Evolutionary conservation across 208 protist species (phyloP), one percentile per base, ranked within the genome.

Genomic region (Leptomonas pyrrhocoris): DNA sequence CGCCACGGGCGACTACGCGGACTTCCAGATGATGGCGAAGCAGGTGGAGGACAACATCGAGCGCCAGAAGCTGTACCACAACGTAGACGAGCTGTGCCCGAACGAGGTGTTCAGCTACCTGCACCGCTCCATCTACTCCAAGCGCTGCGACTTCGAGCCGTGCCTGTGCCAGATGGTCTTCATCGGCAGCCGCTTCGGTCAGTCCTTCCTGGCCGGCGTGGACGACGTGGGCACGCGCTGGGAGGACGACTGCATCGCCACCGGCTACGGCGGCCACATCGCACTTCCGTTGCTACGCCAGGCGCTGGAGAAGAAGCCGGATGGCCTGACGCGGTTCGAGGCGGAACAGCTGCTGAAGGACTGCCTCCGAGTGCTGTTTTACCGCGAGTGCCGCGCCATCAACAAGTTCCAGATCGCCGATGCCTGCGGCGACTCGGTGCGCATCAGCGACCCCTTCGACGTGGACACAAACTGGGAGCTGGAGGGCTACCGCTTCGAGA

Each of bases 91-190:
- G 25, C 66, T 97, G 34, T 80, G 61, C 19, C 89, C 97, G 30
- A 57, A 71, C 18, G 95, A 98, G 72, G 86, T 99, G 30, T 98
- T 96, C 75, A 93, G 79, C 54, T 98, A 95, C 77, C 71, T 99
- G 11, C 89, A 94, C 19, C 94, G 98, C 54, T 70, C 88, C 40
- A 86, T 98, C 43, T 99, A 98, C 81, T 73, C 97, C 65, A 90
- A 97, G 77, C 94, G 98, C 68, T 95, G 84, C 63, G 91, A 99
- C 70, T 94, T 98, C 63, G 85, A 99, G 74, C 98, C 98, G 48
- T 93, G 96, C 19, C 97, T 98, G 83, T 99, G 98, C 80, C 79
- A 84, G 56, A 88, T 99, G 51, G 87, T 99, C 30, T 86, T 99
- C 30, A 95, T 90, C 34, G 98, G 98, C 53, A 74, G 56, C 42